Percentiles rank a stretch among this genome's conserved stretches.
phyloP scores from a whole-genome alignment of 805 yeast species.

The Lachancea meyersii region DNA sequence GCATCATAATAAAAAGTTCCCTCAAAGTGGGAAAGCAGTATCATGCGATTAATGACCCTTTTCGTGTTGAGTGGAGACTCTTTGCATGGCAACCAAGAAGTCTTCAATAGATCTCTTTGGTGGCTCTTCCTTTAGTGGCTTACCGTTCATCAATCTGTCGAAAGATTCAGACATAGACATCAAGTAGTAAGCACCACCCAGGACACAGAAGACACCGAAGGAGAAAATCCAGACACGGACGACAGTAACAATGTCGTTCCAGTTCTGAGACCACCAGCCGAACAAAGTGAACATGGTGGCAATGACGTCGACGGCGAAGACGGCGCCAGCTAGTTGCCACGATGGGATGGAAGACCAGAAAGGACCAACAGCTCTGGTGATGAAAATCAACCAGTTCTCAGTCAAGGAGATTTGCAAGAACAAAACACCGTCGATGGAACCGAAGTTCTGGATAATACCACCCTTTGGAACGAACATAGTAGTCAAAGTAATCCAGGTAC shows the following conservation, averaged over 20 bases:
- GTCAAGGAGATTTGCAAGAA: constrained; percentile 91
- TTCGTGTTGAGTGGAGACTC: constrained; percentile 87
- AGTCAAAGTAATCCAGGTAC: constrained; percentile 92
- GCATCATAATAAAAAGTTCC: background rate
- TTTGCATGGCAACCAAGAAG: constrained; percentile 79
- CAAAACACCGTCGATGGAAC: constrained; percentile 87
- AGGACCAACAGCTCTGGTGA: constrained; percentile 96
- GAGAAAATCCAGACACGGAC: constrained; percentile 94
- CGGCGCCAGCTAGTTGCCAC: constrained; percentile 96
- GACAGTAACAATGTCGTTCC: constrained; percentile 93
- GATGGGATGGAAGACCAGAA: constrained; percentile 97
- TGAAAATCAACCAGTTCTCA: constrained; percentile 95
- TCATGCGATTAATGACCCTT: constrained; percentile 49
- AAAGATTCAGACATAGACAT: constrained; percentile 78
- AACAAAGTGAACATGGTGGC: constrained; percentile 89
- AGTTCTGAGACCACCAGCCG: constrained; percentile 98
- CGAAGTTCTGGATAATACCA: constrained; percentile 95
- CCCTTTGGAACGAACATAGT: constrained; percentile 86
- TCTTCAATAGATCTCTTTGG: constrained; percentile 71
- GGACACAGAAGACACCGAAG: constrained; percentile 91
- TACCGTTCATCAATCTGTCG: constrained; percentile 82
- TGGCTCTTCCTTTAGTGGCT: constrained; percentile 50
- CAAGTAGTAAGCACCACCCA: constrained; percentile 94
- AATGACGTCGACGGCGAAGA: constrained; percentile 78
- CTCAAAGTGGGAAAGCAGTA: background rate